Conservation (phyloP, 139 green algal genomes). For the Chloropicon primus region DNA sequence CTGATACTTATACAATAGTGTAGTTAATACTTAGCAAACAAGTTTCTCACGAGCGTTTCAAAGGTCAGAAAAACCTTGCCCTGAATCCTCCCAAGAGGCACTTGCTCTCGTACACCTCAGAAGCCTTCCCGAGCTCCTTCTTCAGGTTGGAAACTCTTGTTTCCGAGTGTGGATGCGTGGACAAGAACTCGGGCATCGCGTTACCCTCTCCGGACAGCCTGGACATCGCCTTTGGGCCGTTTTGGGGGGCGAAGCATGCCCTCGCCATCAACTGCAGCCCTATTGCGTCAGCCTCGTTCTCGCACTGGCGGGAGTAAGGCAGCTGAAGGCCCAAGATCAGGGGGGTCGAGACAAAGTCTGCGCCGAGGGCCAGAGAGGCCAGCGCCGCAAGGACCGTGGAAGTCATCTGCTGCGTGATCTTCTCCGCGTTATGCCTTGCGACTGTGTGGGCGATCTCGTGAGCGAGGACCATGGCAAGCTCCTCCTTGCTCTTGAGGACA, state of each 20-base stretch:
- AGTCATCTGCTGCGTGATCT: conserved; percentile 25
- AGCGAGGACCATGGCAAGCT: conserved; percentile 67
- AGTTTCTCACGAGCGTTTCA: no score
- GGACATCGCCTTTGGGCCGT: conserved; percentile 29
- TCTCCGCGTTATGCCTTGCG: conserved; percentile 46
- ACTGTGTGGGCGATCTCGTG: conserved; percentile 72
- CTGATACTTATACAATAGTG: no score
- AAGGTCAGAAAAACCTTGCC: no score
- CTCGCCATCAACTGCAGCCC: conserved; percentile 49
- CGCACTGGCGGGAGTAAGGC: conserved; percentile 30
- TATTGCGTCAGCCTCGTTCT: conserved; percentile 70
- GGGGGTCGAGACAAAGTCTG: conserved; percentile 23
- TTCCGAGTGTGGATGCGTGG: conserved; percentile 56
- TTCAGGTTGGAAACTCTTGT: conserved; percentile 28
- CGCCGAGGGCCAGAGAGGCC: conserved; percentile 18
- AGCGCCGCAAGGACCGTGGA: conserved; percentile 18
- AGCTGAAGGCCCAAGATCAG: conserved; percentile 24
- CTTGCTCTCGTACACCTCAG: conserved; percentile 12
- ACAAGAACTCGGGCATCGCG: conserved; percentile 39
- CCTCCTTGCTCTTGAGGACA: conserved; percentile 43
- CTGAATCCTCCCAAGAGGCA: not conserved
- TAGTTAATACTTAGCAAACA: no score
- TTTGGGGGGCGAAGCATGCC: conserved; percentile 52
- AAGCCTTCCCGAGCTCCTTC: conserved; percentile 25
- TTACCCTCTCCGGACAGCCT: not conserved